These are phyloP conservation scores for Colletotrichum gigasporum DNA, from an alignment of 2,329 filamentous ascomycete species.

Conservation along the genomic window DNA sequence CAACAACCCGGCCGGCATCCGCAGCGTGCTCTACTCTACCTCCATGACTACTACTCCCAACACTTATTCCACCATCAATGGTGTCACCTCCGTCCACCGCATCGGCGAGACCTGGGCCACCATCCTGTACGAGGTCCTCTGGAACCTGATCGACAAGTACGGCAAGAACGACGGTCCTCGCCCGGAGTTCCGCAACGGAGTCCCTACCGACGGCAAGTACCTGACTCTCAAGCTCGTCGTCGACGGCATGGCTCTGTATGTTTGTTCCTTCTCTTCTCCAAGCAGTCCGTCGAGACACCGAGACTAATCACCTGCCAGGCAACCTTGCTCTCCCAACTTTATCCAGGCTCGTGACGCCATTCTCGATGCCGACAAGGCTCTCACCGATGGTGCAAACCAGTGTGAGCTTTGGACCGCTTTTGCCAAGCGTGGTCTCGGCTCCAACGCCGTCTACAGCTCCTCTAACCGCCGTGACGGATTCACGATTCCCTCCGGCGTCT, in stretches of 20 bases:
- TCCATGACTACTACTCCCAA: conserved; percentile 57
- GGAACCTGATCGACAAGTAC: conserved; percentile 66
- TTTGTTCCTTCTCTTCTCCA: not conserved
- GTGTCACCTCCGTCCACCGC: conserved; percentile 50
- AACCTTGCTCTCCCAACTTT: conserved; percentile 66
- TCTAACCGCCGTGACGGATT: conserved; percentile 44
- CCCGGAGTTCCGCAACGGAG: conserved; percentile 54
- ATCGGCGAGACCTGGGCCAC: conserved; percentile 63
- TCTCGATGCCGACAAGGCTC: conserved; percentile 60
- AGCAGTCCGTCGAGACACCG: not conserved
- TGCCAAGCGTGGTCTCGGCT: conserved; percentile 65
- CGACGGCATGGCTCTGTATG: conserved; percentile 57
- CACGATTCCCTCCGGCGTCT: conserved; percentile 35
- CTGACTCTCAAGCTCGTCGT: conserved; percentile 62
- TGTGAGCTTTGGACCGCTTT: conserved; percentile 65
- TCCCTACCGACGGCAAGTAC: conserved; percentile 63
- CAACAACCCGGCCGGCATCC: conserved; percentile 55
- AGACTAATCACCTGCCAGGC: conserved; percentile 37
- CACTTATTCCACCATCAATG: conserved; percentile 56
- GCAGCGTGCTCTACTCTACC: conserved; percentile 62
- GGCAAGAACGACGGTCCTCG: conserved; percentile 55
- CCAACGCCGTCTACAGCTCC: conserved; percentile 42
- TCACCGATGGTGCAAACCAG: conserved; percentile 60
- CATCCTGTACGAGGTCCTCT: conserved; percentile 64
- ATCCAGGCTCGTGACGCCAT: conserved; percentile 63